Evolutionary conservation across 2,329 filamentous ascomycete species (phyloP).

Genomic region (Diaporthe citri): DNA sequence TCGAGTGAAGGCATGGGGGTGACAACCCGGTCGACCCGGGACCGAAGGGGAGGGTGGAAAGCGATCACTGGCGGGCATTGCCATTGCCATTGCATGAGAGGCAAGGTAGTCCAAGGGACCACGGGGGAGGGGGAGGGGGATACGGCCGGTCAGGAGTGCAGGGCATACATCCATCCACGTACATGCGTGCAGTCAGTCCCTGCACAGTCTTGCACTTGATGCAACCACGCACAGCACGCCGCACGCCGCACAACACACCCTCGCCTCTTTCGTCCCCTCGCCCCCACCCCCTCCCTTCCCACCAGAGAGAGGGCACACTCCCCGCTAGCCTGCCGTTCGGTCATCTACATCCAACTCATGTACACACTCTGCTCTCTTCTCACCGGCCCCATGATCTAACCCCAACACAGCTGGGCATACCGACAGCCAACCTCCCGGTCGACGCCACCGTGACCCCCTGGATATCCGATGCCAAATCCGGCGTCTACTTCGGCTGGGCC

Average conservation of each 20-base stretch:
- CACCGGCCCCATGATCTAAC: slow-evolving; percentile 27
- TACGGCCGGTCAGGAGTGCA: slow-evolving; percentile 29
- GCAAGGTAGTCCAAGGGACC: neutral
- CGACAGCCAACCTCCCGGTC: slow-evolving; percentile 92
- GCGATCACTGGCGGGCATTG: slow-evolving; percentile 12
- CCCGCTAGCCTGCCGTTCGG: neutral
- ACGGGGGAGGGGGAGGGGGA: neutral
- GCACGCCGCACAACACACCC: slow-evolving; percentile 25
- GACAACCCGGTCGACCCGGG: slow-evolving; percentile 1
- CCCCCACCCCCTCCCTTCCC: neutral
- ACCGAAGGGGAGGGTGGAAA: slow-evolving; percentile 16
- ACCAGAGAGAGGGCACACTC: neutral
- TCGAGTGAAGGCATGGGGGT: slow-evolving; percentile 21
- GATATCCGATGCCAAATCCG: slow-evolving; percentile 75
- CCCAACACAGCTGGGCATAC: slow-evolving; percentile 82
- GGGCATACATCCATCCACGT: neutral
- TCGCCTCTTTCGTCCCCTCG: slow-evolving; percentile 14
- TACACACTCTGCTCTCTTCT: neutral
- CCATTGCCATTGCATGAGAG: slow-evolving; percentile 32
- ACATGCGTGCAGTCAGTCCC: slow-evolving; percentile 15
- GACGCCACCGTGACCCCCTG: slow-evolving; percentile 71
- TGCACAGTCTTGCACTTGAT: slow-evolving; percentile 17
- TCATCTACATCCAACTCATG: slow-evolving; percentile 21
- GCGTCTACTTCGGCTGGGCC: slow-evolving; percentile 95
- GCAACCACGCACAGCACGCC: slow-evolving; percentile 24